Percentiles rank a stretch among this genome's conserved stretches.
Evolutionary conservation across 192 early-diverging fungal species (phyloP).

Genomic region (Allomyces macrogynus): DNA sequence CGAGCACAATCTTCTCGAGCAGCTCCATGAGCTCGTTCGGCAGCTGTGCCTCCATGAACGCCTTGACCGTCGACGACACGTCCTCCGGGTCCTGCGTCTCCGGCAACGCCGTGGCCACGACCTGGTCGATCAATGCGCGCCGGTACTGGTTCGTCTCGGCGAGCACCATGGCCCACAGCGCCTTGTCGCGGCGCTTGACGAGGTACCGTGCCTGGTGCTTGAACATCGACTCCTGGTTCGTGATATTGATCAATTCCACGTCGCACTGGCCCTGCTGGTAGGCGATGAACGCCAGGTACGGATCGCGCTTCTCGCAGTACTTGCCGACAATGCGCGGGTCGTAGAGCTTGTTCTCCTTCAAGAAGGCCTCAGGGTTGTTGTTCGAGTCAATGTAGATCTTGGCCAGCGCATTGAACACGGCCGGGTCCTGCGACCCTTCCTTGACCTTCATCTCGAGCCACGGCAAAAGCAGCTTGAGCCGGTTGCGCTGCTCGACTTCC

Average conservation of each 20-base stretch:
- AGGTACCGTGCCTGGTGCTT: slow-evolving; percentile 97
- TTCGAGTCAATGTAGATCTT: slow-evolving; percentile 99
- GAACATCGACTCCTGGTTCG: slow-evolving; percentile 96
- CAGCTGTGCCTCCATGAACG: slow-evolving; percentile 90
- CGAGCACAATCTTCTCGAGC: slow-evolving; percentile 87
- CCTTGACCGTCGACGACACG: slow-evolving; percentile 92
- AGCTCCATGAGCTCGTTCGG: slow-evolving; percentile 94
- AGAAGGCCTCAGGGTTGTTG: slow-evolving; percentile 91
- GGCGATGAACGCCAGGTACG: slow-evolving; percentile 80
- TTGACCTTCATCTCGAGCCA: slow-evolving; percentile 80
- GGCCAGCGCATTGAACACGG: slow-evolving; percentile 91
- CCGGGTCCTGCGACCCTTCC: slow-evolving; percentile 70
- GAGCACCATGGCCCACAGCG: slow-evolving; percentile 71
- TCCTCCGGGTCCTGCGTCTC: slow-evolving; percentile 94
- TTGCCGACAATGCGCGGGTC: slow-evolving; percentile 82
- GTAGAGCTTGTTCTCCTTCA: slow-evolving; percentile 73
- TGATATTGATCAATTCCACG: slow-evolving; percentile 79
- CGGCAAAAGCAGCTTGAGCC: slow-evolving; percentile 82
- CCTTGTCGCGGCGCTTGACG: slow-evolving; percentile 64
- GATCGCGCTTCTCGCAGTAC: slow-evolving; percentile 98
- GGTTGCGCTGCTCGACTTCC: slow-evolving; percentile 89
- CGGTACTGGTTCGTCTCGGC: slow-evolving; percentile 58
- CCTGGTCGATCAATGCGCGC: slow-evolving; percentile 81
- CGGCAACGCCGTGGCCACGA: slow-evolving; percentile 71
- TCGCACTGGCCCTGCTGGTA: slow-evolving; percentile 93